Conservation (phyloP, 2,329 filamentous ascomycete genomes). For the Colletotrichum noveboracense region DNA sequence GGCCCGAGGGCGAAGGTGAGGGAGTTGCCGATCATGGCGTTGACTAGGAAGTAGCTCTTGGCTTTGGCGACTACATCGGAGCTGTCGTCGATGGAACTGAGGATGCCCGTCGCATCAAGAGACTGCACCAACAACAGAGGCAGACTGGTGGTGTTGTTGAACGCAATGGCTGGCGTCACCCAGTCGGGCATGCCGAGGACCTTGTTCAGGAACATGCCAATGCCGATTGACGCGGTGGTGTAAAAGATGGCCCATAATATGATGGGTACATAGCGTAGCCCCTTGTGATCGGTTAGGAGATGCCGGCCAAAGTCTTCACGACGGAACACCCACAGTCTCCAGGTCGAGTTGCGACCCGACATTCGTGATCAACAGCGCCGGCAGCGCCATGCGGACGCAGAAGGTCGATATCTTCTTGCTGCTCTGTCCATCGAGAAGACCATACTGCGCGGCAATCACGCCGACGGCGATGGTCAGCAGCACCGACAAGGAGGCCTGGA, state of each 20-base stretch:
- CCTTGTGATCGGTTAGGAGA: slow-evolving; percentile 5
- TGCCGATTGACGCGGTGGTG: slow-evolving; percentile 37
- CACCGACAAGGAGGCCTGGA: slow-evolving; percentile 53
- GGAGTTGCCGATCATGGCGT: slow-evolving; percentile 66
- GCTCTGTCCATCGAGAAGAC: slow-evolving; percentile 38
- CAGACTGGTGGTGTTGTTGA: slow-evolving; percentile 55
- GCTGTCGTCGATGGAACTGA: slow-evolving; percentile 51
- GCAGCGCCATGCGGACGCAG: slow-evolving; percentile 52
- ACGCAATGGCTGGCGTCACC: slow-evolving; percentile 49
- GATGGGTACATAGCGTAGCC: slow-evolving; percentile 40
- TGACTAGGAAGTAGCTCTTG: slow-evolving; percentile 71
- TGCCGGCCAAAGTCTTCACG: background rate
- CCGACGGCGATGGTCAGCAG: slow-evolving; percentile 52
- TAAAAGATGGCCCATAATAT: slow-evolving; percentile 44
- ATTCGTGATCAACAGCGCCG: slow-evolving; percentile 49
- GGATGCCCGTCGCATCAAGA: slow-evolving; percentile 57
- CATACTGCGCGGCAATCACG: slow-evolving; percentile 41
- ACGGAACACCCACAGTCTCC: slow-evolving; percentile 28
- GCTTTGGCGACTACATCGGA: slow-evolving; percentile 59
- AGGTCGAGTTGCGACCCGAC: slow-evolving; percentile 46
- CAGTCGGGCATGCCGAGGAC: slow-evolving; percentile 49
- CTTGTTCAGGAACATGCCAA: slow-evolving; percentile 41
- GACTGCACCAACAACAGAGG: slow-evolving; percentile 49
- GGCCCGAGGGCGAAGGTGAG: slow-evolving; percentile 70
- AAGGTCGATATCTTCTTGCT: slow-evolving; percentile 49